Evolutionary conservation across 106 monocot genomes (phyloP).

Genomic region (Xerophyta viscosa): DNA sequence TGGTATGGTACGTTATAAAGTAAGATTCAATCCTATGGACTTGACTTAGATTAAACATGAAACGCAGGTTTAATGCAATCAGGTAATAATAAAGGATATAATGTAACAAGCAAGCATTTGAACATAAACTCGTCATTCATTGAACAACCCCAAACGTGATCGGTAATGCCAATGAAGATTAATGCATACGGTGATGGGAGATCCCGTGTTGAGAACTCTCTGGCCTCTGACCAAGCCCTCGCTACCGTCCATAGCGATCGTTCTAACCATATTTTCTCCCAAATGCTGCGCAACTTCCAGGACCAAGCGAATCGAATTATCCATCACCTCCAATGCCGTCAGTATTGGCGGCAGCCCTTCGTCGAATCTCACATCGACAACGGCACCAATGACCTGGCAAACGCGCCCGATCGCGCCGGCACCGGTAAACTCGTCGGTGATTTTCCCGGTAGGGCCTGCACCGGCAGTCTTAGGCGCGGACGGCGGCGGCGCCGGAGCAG

Average conservation of each 20-base stretch:
- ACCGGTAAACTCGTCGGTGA: conserved; percentile 76
- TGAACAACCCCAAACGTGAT: too few relatives aligned
- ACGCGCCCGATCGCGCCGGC: conserved; percentile 69
- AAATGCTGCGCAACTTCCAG: conserved; percentile 89
- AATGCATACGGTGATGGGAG: conserved; percentile 88
- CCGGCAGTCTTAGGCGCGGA: conserved; percentile 4
- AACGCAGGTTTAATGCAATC: too few relatives aligned
- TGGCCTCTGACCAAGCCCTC: conserved; percentile 81
- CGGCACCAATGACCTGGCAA: conserved; percentile 77
- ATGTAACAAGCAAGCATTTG: too few relatives aligned
- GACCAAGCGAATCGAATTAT: conserved; percentile 58
- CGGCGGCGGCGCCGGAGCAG: conserved; percentile 15
- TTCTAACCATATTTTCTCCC: conserved; percentile 83
- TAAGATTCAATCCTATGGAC: too few relatives aligned
- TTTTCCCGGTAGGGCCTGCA: conserved; percentile 35
- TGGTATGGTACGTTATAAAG: too few relatives aligned
- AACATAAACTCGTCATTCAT: too few relatives aligned
- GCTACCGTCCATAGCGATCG: conserved; percentile 88
- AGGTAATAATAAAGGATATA: too few relatives aligned
- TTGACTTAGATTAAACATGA: too few relatives aligned
- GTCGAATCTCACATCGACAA: conserved; percentile 71
- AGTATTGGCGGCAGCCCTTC: conserved; percentile 78
- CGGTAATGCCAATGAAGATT: too few relatives aligned
- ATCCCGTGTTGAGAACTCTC: conserved; percentile 82
- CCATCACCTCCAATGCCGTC: conserved; percentile 65